A percentile compares a stretch with the other conserved stretches of the same genome.
These are phyloP conservation scores for Cladorrhinum sp. DNA, from an alignment of 2,329 filamentous ascomycete genomes.

Conservation along the genomic window DNA sequence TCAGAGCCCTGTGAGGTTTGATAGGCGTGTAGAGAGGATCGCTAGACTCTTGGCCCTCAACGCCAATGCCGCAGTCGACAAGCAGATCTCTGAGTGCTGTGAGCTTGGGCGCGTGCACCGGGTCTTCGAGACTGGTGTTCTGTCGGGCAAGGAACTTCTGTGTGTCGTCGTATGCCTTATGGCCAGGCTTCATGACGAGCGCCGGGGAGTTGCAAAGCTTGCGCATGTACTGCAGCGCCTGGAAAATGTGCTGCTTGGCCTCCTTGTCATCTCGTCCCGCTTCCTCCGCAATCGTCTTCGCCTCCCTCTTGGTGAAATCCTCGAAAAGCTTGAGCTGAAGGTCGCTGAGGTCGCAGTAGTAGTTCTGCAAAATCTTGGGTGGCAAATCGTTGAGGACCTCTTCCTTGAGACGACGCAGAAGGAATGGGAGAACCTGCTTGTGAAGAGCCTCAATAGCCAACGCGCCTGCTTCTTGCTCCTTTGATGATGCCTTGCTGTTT, in stretches of 20 bases:
- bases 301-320: slow-evolving; percentile 91
- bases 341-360: slow-evolving; percentile 97
- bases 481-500: slow-evolving; percentile 95
- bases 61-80: slow-evolving; percentile 97
- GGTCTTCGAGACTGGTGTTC: slow-evolving; percentile 78
- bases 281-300: slow-evolving; percentile 80
- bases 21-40: slow-evolving; percentile 73
- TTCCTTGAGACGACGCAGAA: slow-evolving; percentile 93
- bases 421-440: slow-evolving; percentile 95
- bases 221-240: slow-evolving; percentile 98
- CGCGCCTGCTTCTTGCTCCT: slow-evolving; percentile 95
- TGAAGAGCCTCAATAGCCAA: slow-evolving; percentile 96
- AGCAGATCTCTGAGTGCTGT: slow-evolving; percentile 84
- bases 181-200: slow-evolving; percentile 90
- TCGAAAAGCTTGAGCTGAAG: slow-evolving; percentile 94
- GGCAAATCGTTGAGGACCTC: slow-evolving; percentile 95
- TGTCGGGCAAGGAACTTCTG: slow-evolving; percentile 76
- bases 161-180: slow-evolving; percentile 85
- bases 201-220: slow-evolving; percentile 98
- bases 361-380: slow-evolving; percentile 98
- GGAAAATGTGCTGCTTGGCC: slow-evolving; percentile 97
- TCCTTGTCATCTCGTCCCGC: slow-evolving; percentile 84
- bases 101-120: slow-evolving; percentile 87
- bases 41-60: slow-evolving; percentile 60
- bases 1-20: slow-evolving; percentile 89